Conservation (phyloP, 2,329 filamentous ascomycete species). For the Fusarium incarnatum region DNA sequence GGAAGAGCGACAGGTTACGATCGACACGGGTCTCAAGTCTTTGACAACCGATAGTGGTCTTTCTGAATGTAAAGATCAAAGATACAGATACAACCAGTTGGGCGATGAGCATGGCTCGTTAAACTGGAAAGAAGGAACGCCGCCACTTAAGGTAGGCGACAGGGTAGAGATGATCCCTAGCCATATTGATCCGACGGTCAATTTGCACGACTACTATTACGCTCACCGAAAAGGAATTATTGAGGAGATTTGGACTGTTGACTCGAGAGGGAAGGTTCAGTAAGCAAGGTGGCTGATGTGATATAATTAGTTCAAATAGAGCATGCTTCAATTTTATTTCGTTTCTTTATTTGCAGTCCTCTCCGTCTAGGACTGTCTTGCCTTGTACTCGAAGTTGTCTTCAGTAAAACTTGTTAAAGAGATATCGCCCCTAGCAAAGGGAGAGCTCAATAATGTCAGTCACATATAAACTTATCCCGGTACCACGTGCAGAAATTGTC, state of each 20-base stretch:
- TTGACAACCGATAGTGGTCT: conserved; percentile 36
- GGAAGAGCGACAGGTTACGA: conserved; percentile 31
- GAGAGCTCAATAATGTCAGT: no score
- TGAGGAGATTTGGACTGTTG: conserved; percentile 36
- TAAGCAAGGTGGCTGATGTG: no score
- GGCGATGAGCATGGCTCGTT: conserved; percentile 37
- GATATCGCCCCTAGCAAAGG: no score
- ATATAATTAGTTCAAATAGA: no score
- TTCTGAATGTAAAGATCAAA: conserved; percentile 29
- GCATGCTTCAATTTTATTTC: background rate
- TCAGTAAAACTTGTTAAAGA: no score
- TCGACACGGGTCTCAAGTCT: conserved; percentile 32
- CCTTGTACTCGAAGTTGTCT: no score
- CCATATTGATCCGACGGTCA: conserved; percentile 39
- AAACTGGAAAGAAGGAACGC: conserved; percentile 23
- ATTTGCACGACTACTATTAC: conserved; percentile 38
- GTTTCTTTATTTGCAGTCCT: background rate
- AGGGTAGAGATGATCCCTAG: conserved; percentile 38
- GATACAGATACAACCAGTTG: conserved; percentile 11
- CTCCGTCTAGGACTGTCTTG: no score
- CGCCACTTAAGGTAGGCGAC: conserved; percentile 15
- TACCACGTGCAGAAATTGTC: no score
- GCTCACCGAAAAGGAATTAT: conserved; percentile 15
- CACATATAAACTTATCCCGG: no score
- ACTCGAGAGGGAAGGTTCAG: conserved; percentile 37